These are phyloP conservation scores for Haberlea rhodopensis DNA, from an alignment of 257 asterid species.

Conservation along the genomic window DNA sequence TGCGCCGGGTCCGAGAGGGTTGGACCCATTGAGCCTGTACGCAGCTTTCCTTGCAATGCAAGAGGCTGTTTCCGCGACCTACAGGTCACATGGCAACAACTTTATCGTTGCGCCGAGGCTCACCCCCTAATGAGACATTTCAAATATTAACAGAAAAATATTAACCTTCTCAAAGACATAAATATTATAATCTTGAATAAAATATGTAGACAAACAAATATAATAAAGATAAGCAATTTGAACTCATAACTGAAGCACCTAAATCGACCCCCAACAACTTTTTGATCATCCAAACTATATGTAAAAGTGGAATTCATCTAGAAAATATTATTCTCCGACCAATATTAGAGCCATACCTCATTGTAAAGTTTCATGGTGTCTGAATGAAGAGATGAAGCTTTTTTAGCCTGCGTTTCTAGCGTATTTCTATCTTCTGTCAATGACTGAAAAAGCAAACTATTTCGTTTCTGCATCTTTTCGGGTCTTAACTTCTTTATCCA, in stretches of 20 bases:
- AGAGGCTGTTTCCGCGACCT: too few species aligned
- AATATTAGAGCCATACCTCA: constrained; percentile 51
- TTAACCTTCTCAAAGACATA: neutral
- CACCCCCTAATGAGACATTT: neutral
- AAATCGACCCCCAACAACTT: constrained; percentile 12
- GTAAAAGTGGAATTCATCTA: neutral
- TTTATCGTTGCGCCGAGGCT: too few species aligned
- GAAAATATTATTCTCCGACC: constrained; percentile 1
- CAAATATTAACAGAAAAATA: neutral
- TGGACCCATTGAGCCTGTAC: too few species aligned
- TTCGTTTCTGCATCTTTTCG: constrained; percentile 76
- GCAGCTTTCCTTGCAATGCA: too few species aligned
- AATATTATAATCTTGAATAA: neutral
- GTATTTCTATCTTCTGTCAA: constrained; percentile 69
- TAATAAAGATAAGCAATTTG: neutral
- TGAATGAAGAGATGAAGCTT: constrained; percentile 57
- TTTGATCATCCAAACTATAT: neutral
- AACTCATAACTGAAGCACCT: neutral
- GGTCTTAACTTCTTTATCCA: constrained; percentile 82
- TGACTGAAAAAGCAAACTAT: constrained; percentile 67
- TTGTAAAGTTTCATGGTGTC: constrained; percentile 54
- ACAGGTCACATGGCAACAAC: too few species aligned
- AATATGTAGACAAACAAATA: constrained; percentile 12
- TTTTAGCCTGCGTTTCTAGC: constrained; percentile 62
- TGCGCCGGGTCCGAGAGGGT: too few species aligned